phyloP scores from a whole-genome alignment of 441 rosid genomes.

The Jatropha multifida region DNA sequence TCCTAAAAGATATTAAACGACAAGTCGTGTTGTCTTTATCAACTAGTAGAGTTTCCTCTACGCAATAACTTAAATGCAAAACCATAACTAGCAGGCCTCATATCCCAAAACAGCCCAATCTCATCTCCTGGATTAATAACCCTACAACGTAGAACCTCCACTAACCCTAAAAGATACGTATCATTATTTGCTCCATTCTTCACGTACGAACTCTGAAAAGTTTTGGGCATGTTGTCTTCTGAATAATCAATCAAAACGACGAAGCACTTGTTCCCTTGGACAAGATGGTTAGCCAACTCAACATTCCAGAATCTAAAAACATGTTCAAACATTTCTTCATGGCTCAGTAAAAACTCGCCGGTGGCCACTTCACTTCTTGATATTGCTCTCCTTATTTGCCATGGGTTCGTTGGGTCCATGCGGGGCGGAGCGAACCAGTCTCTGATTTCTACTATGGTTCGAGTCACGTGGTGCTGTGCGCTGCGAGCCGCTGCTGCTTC shows the following conservation, averaged over 20 bases:
- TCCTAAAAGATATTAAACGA: not conserved
- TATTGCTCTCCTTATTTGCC: constrained; percentile 29
- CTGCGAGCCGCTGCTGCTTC: constrained; percentile 27
- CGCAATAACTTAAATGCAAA: constrained; percentile 34
- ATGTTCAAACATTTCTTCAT: constrained; percentile 26
- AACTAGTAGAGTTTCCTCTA: constrained; percentile 9
- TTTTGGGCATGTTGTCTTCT: constrained; percentile 27
- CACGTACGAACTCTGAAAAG: constrained; percentile 28
- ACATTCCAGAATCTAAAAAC: constrained; percentile 33
- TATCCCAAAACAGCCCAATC: constrained; percentile 37
- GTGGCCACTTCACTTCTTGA: constrained; percentile 19
- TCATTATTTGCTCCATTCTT: constrained; percentile 21
- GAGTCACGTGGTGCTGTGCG: constrained; percentile 14
- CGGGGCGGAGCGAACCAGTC: not conserved
- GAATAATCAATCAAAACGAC: constrained; percentile 33
- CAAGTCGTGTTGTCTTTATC: not conserved
- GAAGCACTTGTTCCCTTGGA: constrained; percentile 11
- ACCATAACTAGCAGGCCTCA: constrained; percentile 17
- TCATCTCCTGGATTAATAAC: constrained; percentile 26
- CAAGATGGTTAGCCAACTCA: constrained; percentile 26
- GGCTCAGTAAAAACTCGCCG: constrained; percentile 29
- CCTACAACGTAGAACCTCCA: constrained; percentile 26
- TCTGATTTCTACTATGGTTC: constrained; percentile 28
- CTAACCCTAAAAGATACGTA: constrained; percentile 23
- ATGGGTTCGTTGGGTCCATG: constrained; percentile 21